Base-by-base conservation (phyloP, 768 basidiomycete species). In the Neoboletus brunneissimus region DNA sequence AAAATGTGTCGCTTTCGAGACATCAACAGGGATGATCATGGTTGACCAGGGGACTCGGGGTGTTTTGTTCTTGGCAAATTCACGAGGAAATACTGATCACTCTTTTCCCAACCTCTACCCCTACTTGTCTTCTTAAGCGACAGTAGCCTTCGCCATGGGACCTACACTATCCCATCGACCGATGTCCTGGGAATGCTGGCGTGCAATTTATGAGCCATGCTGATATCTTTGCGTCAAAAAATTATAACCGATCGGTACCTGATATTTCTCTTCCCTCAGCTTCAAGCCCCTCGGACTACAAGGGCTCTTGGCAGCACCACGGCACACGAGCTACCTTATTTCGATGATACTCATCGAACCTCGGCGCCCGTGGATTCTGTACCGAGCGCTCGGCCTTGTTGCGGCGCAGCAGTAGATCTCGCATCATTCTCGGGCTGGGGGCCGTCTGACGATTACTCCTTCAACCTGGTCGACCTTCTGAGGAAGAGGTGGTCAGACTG, bases 271-370 rank as follows among this genome's bases (percentile, higher is more conserved):
- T 51, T 31, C 16, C 13, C 3, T 18, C 11, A 13, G 13, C 16
- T 34, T 37, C n/a, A 25, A 43, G 13, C 20, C 11, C 37, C 7
- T 45, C 42, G 44, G 29, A 34, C 22, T 23, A 54, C 43, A 43
- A 22, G 27, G 6, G 51, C 46, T 56, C 22, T 53, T 46, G 15
- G 46, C 23, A 55, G 93, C 59, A 91, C 88, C 2, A 93, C 92
- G 1, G 90, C 91, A 0, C 83, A 89, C 71, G 84, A 80, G 67
- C 75, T 94, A 35, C 80, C 86, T 3, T 91, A 81, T 65, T 78
- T 87, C 64, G 74, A 79, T 34, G 75, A 94, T 91, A 0, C 87
- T 89, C 5, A 91, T 90, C 8, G 91, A 94, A 94, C 93, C 84
- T 51, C 79, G 81, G 29, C 80, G 80, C 11, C 91, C 90, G 5